phyloP scores from a whole-genome alignment of 257 asterid genomes.

The Handroanthus guayacan region DNA sequence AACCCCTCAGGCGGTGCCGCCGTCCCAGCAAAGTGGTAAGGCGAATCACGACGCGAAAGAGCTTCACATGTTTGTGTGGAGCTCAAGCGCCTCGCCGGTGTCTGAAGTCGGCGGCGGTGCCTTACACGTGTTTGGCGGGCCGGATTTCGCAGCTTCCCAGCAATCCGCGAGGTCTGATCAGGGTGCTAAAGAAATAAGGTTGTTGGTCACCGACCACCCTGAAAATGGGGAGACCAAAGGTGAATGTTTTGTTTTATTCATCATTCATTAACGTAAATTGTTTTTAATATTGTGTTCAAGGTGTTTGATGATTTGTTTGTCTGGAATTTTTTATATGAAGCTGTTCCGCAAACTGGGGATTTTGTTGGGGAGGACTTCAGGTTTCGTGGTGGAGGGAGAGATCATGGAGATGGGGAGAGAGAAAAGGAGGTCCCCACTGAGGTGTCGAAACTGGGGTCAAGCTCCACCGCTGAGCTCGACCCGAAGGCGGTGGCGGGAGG shows the following conservation, averaged over 20 bases:
- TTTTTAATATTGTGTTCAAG: constrained; percentile 8
- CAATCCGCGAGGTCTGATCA: constrained; percentile 82
- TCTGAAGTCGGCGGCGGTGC: constrained; percentile 65
- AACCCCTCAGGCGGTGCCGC: constrained; percentile 29
- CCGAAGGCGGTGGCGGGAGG: constrained; percentile 46
- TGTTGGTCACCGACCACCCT: constrained; percentile 80
- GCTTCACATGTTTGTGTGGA: constrained; percentile 98
- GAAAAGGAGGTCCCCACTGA: constrained; percentile 63
- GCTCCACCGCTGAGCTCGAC: constrained; percentile 67
- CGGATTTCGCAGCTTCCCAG: constrained; percentile 61
- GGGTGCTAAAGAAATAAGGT: constrained; percentile 87
- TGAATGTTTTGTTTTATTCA: constrained; percentile 29
- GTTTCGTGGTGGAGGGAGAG: constrained; percentile 73
- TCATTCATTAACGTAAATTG: neutral
- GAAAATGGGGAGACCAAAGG: constrained; percentile 88
- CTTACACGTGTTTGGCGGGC: constrained; percentile 55
- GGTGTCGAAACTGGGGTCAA: constrained; percentile 71
- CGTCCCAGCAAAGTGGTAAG: constrained; percentile 45
- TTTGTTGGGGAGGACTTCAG: constrained; percentile 68
- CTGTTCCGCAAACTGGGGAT: constrained; percentile 70
- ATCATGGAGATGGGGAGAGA: constrained; percentile 61
- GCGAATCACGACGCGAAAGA: constrained; percentile 77
- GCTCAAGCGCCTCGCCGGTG: constrained; percentile 93
- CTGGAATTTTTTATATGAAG: constrained; percentile 40
- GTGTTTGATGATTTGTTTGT: constrained; percentile 33